phyloP scores from a whole-genome alignment of 768 basidiomycete species.

The Tylopilus balloui region DNA sequence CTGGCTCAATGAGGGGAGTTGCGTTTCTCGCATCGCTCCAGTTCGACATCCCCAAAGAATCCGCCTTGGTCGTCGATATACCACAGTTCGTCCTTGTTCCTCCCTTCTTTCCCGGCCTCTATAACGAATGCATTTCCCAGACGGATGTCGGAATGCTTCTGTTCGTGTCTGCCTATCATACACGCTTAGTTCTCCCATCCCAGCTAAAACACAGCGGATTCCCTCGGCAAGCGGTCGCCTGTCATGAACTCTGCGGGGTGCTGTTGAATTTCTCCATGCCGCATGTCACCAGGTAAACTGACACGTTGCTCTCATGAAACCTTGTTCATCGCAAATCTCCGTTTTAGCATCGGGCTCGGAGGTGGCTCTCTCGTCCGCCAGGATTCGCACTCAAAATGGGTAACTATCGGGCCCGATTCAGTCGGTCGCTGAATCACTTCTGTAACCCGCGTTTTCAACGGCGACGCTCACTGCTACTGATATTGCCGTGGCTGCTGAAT shows the following conservation, averaged over 20 bases:
- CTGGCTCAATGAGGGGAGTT: conserved; percentile 65
- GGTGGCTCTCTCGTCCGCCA: conserved; percentile 54
- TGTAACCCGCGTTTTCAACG: conserved; percentile 54
- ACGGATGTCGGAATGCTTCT: conserved; percentile 61
- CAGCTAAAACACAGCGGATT: conserved; percentile 45
- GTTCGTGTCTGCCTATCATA: conserved; percentile 14
- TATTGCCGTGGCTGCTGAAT: conserved; percentile 42
- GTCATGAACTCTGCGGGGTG: conserved; percentile 57
- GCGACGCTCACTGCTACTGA: conserved; percentile 60
- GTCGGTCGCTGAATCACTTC: conserved; percentile 52
- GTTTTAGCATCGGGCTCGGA: conserved; percentile 52
- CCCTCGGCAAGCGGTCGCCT: conserved; percentile 59
- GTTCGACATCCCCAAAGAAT: conserved; percentile 30
- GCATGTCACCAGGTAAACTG: conserved; percentile 39
- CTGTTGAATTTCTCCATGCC: conserved; percentile 60
- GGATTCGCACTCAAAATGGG: conserved; percentile 31
- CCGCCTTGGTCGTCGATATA: conserved; percentile 55
- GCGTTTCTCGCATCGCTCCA: conserved; percentile 50
- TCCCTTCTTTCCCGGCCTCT: conserved; percentile 7
- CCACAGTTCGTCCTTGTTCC: conserved; percentile 37
- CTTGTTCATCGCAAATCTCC: conserved; percentile 1
- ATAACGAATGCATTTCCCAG: conserved; percentile 17
- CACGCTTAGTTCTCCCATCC: conserved; percentile 9
- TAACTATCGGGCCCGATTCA: conserved; percentile 60
- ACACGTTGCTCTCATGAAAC: conserved; percentile 2